Conservation (phyloP, 306 rosid genomes). For the Vigna nakashimae region DNA sequence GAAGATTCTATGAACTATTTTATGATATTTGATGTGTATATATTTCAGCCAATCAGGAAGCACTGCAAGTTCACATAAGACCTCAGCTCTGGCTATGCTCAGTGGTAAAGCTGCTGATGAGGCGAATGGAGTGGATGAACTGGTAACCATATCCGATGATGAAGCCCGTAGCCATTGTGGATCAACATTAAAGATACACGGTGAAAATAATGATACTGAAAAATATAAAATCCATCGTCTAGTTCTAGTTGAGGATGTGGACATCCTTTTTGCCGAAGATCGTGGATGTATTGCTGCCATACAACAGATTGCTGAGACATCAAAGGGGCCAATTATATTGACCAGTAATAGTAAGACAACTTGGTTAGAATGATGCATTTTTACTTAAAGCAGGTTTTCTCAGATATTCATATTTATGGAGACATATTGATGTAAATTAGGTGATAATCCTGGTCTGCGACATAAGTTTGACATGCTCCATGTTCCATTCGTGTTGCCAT, state of each 20-base stretch:
- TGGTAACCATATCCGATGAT: conserved; percentile 62
- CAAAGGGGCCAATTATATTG: conserved; percentile 88
- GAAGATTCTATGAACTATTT: conserved; percentile 30
- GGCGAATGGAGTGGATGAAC: conserved; percentile 56
- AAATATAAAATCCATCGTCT: conserved; percentile 58
- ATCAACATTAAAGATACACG: conserved; percentile 46
- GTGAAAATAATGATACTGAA: conserved; percentile 45
- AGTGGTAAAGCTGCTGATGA: conserved; percentile 46
- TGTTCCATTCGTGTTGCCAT: conserved; percentile 68
- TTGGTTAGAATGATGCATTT: conserved; percentile 36
- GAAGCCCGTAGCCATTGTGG: conserved; percentile 50
- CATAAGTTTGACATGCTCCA: conserved; percentile 64
- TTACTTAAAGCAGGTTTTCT: conserved; percentile 42
- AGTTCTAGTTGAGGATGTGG: conserved; percentile 90
- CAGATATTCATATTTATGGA: conserved; percentile 21
- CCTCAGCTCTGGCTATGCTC: conserved; percentile 44
- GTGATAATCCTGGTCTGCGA: conserved; percentile 75
- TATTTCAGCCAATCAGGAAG: conserved; percentile 58
- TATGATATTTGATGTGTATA: conserved; percentile 28
- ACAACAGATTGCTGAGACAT: conserved; percentile 81
- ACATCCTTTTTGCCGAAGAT: conserved; percentile 83
- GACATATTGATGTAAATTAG: conserved; percentile 60
- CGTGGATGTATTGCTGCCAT: conserved; percentile 91
- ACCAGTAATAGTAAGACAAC: conserved; percentile 89
- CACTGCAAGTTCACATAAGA: conserved; percentile 46